Percentiles rank a stretch among this genome's conserved stretches.
These are phyloP conservation scores for Laburnicola sp. DNA, from an alignment of 2,329 filamentous ascomycete genomes.

Conservation along the genomic window DNA sequence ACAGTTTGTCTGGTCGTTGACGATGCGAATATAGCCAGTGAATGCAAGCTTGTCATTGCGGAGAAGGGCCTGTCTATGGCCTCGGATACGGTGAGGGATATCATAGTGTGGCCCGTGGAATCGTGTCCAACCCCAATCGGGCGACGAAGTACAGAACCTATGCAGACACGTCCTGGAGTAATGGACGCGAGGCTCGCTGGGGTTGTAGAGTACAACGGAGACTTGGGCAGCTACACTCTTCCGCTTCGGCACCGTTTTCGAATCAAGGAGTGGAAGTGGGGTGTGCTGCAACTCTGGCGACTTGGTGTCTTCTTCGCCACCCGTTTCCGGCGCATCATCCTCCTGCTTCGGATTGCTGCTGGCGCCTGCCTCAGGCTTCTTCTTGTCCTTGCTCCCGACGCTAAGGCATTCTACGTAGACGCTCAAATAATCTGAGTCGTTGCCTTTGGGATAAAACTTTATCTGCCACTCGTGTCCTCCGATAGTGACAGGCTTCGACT, in stretches of 20 bases:
- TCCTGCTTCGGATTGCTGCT: constrained; percentile 4
- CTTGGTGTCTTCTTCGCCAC: constrained; percentile 3
- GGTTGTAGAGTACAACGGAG: constrained; percentile 65
- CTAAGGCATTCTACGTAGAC: constrained; percentile 65
- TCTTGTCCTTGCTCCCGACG: constrained; percentile 33
- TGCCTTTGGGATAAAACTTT: constrained; percentile 66
- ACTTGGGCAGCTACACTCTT: constrained; percentile 61
- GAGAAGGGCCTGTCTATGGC: constrained; percentile 61
- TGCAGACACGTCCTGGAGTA: constrained; percentile 60
- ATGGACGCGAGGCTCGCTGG: constrained; percentile 62
- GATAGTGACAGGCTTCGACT: constrained; percentile 58
- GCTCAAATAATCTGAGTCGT: constrained; percentile 61
- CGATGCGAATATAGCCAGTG: constrained; percentile 62
- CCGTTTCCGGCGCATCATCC: constrained; percentile 14
- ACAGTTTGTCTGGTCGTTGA: constrained; percentile 63
- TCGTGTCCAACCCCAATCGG: constrained; percentile 67
- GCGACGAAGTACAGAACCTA: constrained; percentile 60
- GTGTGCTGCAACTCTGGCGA: constrained; percentile 33
- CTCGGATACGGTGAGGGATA: constrained; percentile 60
- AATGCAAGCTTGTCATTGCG: constrained; percentile 65
- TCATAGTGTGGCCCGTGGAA: constrained; percentile 63
- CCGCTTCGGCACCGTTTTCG: constrained; percentile 43
- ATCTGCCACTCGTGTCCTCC: constrained; percentile 67
- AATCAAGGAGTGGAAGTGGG: constrained; percentile 43
- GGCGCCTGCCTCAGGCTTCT: constrained; percentile 2